These are phyloP conservation scores for Puccinia coronata DNA, from an alignment of 1,284 basidiomycete species.

Conservation along the genomic window DNA sequence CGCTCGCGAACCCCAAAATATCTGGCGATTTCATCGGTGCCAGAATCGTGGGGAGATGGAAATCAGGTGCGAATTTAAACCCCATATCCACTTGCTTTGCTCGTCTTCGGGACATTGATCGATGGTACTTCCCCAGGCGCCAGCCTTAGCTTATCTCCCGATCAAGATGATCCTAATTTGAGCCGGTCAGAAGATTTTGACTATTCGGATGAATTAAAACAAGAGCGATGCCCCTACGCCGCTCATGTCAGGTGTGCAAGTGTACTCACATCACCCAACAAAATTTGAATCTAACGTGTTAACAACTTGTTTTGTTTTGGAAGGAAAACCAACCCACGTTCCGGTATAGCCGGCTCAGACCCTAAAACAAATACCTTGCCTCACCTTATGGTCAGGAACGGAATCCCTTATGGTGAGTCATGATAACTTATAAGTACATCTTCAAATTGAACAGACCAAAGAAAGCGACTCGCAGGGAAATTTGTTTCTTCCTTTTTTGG, in stretches of 20 bases:
- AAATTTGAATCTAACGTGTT: too few relatives aligned
- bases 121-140: too few relatives aligned
- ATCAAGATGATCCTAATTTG: constrained; percentile 35
- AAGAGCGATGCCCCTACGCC: constrained; percentile 46
- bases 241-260: constrained; percentile 43
- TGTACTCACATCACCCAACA: too few relatives aligned
- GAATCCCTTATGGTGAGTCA: constrained; percentile 48
- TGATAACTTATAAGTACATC: too few relatives aligned
- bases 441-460: too few relatives aligned
- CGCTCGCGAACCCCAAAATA: constrained; percentile 25
- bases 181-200: constrained; percentile 45
- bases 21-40: constrained; percentile 48
- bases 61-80: constrained; percentile 46
- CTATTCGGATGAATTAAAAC: constrained; percentile 40
- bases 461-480: not conserved
- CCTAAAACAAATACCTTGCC: constrained; percentile 18
- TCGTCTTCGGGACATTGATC: too few relatives aligned
- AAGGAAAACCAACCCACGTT: constrained; percentile 50
- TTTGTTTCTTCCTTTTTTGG: not conserved
- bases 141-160: constrained; percentile 26
- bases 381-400: constrained; percentile 47
- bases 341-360: constrained; percentile 17
- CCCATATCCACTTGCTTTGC: too few relatives aligned
- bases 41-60: constrained; percentile 50
- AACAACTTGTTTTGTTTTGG: constrained; percentile 14